Evolutionary conservation across 768 basidiomycete species (phyloP).

Genomic region (Podaxis sp.): DNA sequence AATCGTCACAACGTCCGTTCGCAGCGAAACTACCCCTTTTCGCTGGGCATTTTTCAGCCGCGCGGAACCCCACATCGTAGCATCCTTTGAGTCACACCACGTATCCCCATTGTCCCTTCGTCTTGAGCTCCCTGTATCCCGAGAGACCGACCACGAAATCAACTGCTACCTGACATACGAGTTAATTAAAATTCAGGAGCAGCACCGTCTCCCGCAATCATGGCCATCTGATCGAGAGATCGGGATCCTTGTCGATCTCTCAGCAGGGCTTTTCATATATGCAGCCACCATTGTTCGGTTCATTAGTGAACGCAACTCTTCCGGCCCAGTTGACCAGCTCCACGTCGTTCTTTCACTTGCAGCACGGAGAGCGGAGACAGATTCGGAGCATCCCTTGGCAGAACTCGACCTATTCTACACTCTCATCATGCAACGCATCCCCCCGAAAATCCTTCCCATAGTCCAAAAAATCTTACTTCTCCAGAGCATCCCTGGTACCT

Average conservation of each 20-base stretch:
- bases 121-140: conserved; percentile 8
- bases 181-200: neutral
- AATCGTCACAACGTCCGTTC: neutral
- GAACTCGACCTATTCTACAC: neutral
- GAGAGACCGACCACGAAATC: conserved; percentile 13
- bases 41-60: neutral
- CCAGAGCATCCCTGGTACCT: neutral
- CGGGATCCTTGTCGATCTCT: neutral
- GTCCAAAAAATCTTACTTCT: neutral
- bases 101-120: neutral
- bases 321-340: neutral
- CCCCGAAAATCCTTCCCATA: neutral
- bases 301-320: conserved; percentile 5
- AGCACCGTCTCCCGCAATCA: neutral
- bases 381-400: neutral
- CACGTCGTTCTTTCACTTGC: neutral
- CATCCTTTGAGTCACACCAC: neutral
- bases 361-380: too few relatives aligned
- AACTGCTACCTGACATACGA: conserved; percentile 9
- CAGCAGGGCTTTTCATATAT: conserved; percentile 10
- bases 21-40: neutral
- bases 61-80: conserved; percentile 1
- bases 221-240: conserved; percentile 8
- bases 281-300: conserved; percentile 5
- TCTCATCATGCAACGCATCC: neutral